Base-by-base conservation (phyloP, 768 basidiomycete genomes). In the Termitomyces bulborhizus region DNA sequence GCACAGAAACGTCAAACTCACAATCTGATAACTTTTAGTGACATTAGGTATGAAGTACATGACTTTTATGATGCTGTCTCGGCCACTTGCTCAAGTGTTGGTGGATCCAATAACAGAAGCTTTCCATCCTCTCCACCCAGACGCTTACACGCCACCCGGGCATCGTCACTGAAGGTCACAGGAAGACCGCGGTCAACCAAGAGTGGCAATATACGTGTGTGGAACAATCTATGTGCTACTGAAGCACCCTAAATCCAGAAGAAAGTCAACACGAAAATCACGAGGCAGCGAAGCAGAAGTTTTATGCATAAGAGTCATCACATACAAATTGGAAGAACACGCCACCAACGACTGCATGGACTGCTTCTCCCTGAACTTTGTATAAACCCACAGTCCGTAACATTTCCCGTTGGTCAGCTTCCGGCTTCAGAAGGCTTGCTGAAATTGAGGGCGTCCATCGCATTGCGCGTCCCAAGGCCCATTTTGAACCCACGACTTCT, bases 311-410 rank as follows among this genome's bases (percentile, higher is more conserved):
- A 21, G 21, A 5, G 15, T 15, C 2, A 51, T 34, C 51, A 76
- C 89, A 56, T 63, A 93, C 90, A 67, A 85, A 89, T 73, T 93
- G 88, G 62, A 86, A 82, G 63, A 83, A 90, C 32, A 69, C 55
- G 4, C 55, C 55, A 9, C 55, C 55, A 2, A 56, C 31, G 18
- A 56, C 11, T 6, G 55, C 55, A 5, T 45, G 34, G 15, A 56
- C 55, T 11, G 55, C 55, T 16, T 56, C 55, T 31, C 55, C 55
- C 29, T 56, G 55, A 12, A 56, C 29, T 44, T 56, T 56, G 45
- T 56, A 56, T 45, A 56, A 29, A 18, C 55, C 82, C 76, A 91
- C 91, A 92, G n/a, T 69, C 74, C 31, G 82, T 34, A 80, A 65
- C n/a, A 80, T 61, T 53, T 69, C 70, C 40, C 69, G 65, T 54